Evolutionary conservation across 2,329 filamentous ascomycete genomes (phyloP), one percentile per base, ranked within the genome.

Genomic region (Pseudogymnoascus sp.): DNA sequence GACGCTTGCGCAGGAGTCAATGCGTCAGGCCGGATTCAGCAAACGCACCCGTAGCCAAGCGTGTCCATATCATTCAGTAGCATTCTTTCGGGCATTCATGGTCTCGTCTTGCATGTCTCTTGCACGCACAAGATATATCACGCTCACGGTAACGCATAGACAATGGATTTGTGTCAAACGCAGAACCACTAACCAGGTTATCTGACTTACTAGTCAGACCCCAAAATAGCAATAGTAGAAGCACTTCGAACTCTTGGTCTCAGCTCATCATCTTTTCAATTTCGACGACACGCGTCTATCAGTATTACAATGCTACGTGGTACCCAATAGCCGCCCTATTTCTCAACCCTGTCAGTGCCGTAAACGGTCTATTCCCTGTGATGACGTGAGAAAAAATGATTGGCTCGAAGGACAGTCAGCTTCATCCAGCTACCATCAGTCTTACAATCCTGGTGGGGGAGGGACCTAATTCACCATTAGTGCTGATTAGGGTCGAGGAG

Each of bases 391-490:
- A 57, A 36, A 6, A 14, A 8, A 57, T 57, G 28, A 57, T 57
- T 36, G 51, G 28, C 36, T 21, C 51, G 6, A 57, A 7, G 4
- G 7, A 0, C 28, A 14, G 51, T 34, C 51, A 36, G 51, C 51
- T 34, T 14, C 8, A 19, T 57, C 36, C 51, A 28, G 37, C 63
- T 63, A 31, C 36, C 6, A 7, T 61, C 36, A 11, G 36, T 62
- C 62, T 71, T 70, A 84, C 54, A 85, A 77, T n/a, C 83, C 82
- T 4, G 82, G 82, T 11, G 82, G 83, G 63, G 82, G 82, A 34
- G 83, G 83, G 21, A 84, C 80, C 81, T 84, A 69, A 21, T 45
- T 39, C 25, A 45, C 21, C 13, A 43, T 57, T 57, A 57, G 36
- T 67, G 51, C 28, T 57, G 16, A 19, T 57, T 36, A 6, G 3